A percentile compares a stretch with the other conserved stretches of the same genome.
phyloP scores from a whole-genome alignment of 192 early-diverging fungal genomes.

The Podila minutissima region DNA sequence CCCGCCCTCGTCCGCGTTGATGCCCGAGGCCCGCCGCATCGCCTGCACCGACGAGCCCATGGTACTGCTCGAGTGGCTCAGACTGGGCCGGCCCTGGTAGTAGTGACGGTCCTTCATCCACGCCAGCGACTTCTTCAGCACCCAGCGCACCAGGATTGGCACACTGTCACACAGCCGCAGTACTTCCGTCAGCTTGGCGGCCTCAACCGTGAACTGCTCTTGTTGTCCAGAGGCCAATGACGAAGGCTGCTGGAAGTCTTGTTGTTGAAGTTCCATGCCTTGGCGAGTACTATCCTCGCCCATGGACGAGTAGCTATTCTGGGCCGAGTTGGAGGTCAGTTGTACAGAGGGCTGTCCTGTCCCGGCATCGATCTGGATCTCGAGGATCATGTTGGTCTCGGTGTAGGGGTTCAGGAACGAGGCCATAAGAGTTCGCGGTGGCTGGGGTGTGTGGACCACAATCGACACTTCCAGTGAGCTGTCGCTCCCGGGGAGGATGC shows the following conservation, averaged over 20 bases:
- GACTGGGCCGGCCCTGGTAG: neutral
- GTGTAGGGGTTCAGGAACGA: conserved; percentile 41
- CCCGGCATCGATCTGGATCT: conserved; percentile 43
- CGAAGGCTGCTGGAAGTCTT: neutral
- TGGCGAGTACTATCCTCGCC: neutral
- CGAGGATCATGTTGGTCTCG: conserved; percentile 23
- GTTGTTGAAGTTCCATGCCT: conserved; percentile 3
- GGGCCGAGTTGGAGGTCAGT: neutral
- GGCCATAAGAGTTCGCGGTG: conserved; percentile 24
- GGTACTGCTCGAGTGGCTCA: neutral
- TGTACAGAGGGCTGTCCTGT: conserved; percentile 17
- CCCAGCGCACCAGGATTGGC: conserved; percentile 48
- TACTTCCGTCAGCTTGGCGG: conserved; percentile 33
- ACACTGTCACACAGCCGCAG: conserved; percentile 41
- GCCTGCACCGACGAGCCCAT: conserved; percentile 1
- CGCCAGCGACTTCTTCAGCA: conserved; percentile 28
- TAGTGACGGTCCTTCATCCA: conserved; percentile 38
- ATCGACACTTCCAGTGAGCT: conserved; percentile 14
- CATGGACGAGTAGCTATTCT: neutral
- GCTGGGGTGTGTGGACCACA: conserved; percentile 36
- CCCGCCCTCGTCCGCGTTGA: conserved; percentile 19
- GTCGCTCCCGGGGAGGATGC: conserved; percentile 3
- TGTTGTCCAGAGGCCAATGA: neutral
- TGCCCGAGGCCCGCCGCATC: conserved; percentile 16
- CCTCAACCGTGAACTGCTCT: conserved; percentile 12